Evolutionary conservation across 208 protist genomes (phyloP).

Genomic region (Naegleria lovaniensis): DNA sequence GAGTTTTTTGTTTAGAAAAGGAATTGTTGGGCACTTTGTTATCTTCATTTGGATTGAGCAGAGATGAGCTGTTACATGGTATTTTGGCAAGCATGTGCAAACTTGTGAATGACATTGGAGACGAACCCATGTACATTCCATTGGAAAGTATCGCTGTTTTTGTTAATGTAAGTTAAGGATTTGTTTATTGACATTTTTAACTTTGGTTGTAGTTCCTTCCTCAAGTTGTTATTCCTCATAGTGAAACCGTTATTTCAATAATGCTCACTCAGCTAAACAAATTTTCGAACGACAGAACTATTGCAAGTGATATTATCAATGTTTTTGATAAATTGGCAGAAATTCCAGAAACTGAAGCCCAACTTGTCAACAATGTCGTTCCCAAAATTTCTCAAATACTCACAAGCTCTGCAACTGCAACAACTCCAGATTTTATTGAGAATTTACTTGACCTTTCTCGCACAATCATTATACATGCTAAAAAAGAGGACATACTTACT

Average conservation of each 20-base stretch:
- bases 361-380: not conserved
- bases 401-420: not conserved
- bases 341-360: too few species aligned
- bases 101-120: not conserved
- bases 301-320: conserved; percentile 17
- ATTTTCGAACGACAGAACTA: not conserved
- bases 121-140: not conserved
- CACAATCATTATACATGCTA: not conserved
- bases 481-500: not conserved
- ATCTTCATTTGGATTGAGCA: not conserved
- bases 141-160: not conserved
- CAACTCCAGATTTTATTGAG: not conserved
- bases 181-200: not conserved
- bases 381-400: not conserved
- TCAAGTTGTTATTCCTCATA: not conserved
- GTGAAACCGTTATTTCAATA: not conserved
- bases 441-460: not conserved
- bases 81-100: not conserved
- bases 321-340: not conserved
- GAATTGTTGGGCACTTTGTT: not conserved
- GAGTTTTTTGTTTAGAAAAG: not conserved
- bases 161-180: not conserved
- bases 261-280: not conserved
- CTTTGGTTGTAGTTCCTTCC: not conserved
- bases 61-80: not conserved